phyloP scores from a whole-genome alignment of 805 yeast species.

The Starmera pachycereana region DNA sequence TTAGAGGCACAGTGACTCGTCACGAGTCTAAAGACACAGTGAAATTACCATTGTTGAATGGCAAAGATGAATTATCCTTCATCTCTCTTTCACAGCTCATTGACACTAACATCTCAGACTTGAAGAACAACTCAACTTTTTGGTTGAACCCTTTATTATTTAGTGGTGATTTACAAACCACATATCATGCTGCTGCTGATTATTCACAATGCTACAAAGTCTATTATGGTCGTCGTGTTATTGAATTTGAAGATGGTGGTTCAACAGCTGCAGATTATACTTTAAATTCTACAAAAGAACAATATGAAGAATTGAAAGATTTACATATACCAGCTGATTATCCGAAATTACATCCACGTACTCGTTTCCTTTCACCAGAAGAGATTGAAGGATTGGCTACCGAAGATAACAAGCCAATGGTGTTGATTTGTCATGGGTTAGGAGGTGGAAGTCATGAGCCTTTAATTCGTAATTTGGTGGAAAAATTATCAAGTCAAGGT shows the following conservation, averaged over 20 bases:
- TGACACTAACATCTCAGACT: constrained; percentile 28
- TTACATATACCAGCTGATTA: constrained; percentile 39
- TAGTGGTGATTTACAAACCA: constrained; percentile 72
- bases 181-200: constrained; percentile 49
- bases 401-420: constrained; percentile 36
- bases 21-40: constrained; percentile 17
- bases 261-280: constrained; percentile 69
- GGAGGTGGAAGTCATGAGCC: constrained; percentile 79
- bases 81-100: constrained; percentile 15
- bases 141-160: constrained; percentile 53
- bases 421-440: constrained; percentile 59
- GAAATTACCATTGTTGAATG: constrained; percentile 13
- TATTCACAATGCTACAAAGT: constrained; percentile 43
- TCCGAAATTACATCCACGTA: constrained; percentile 60
- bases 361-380: constrained; percentile 43
- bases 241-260: constrained; percentile 55
- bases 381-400: constrained; percentile 30
- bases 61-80: constrained; percentile 7
- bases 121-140: constrained; percentile 37
- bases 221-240: constrained; percentile 65
- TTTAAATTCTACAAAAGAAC: constrained; percentile 25
- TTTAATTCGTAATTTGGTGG: constrained; percentile 47
- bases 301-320: constrained; percentile 21
- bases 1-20: constrained; percentile 17
- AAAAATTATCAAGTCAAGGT: constrained; percentile 29